Evolutionary conservation across 1,284 basidiomycete genomes (phyloP), one percentile per base, ranked within the genome.

Genomic region (Chondrostereum purpureum): DNA sequence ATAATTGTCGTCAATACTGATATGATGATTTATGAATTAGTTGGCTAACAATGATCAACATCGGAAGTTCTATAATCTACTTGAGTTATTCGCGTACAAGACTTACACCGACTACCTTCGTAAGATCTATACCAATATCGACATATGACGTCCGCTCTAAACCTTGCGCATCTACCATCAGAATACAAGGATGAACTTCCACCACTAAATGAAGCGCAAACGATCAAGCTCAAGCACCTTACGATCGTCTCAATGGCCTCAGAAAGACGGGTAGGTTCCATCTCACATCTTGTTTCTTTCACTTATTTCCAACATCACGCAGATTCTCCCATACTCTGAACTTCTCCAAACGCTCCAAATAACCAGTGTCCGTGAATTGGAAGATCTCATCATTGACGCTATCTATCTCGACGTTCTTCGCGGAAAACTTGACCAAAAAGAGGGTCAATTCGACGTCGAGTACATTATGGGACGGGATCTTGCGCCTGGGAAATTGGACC

Each of bases 311-410:
- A 14, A 38, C 14, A 38, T 2, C 17, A 8, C 38, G 2, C 52
- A 91, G 88, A 84, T 88, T 48, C 73, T 92, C 3, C 78, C 86
- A 0, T 92, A 92, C 61, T 59, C 75, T 10, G 66, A 74, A 36
- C 72, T 93, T 1, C 73, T 88, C 11, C 58, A 73, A 43, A 69
- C 73, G 1, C 76, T 97, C 14, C 75, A 88, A 39, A 75, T 92
- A 60, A 71, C 77, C 2, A 82, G 77, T 1, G 80, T 91, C 44
- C 81, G 91, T 42, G 87, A 89, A 51, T 78, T 98, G 3, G 95
- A 98, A 62, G 93, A 97, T 62, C 77, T 96, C 51, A 88, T 97
- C 61, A 97, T 99, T 61, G 93, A 97, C 56, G 83, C 86, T 6
- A 91, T 97, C 60, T 98, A 97, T 62, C 80, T 89, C 31, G 87